These are phyloP conservation scores for Tagetes patula DNA, from an alignment of 129 eudicot species.

Conservation along the genomic window DNA sequence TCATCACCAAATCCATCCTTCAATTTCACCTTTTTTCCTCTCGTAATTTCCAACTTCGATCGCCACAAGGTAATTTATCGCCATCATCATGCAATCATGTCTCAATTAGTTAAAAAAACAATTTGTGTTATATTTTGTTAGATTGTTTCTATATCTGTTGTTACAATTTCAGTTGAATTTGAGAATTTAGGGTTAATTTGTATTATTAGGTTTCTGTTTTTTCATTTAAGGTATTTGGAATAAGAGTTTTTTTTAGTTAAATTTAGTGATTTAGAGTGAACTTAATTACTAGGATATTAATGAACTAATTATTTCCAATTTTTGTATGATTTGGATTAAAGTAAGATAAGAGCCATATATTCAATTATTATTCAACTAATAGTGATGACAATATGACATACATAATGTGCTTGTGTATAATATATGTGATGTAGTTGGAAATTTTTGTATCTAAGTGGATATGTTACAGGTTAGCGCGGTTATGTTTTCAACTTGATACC, in stretches of 20 bases:
- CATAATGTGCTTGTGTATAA: conserved; percentile 17
- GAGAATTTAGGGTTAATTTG: conserved; percentile 8
- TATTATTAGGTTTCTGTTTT: conserved; percentile 12
- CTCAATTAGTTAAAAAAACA: background rate
- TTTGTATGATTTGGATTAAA: background rate
- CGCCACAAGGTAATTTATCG: conserved; percentile 20
- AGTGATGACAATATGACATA: background rate
- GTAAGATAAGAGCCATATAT: conserved; percentile 14
- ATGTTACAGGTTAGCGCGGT: background rate
- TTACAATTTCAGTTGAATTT: conserved; percentile 14
- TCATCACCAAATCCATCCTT: conserved; percentile 13
- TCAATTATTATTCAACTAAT: background rate
- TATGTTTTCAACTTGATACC: conserved; percentile 8
- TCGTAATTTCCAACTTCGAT: conserved; percentile 12
- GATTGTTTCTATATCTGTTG: conserved; percentile 12
- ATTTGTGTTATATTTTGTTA: background rate
- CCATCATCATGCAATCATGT: conserved; percentile 15
- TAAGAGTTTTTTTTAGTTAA: conserved; percentile 16
- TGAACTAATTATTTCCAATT: conserved; percentile 11
- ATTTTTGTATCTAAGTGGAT: background rate
- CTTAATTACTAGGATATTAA: conserved; percentile 20
- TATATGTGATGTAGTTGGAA: background rate
- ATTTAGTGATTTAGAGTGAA: conserved; percentile 21
- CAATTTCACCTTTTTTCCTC: background rate
- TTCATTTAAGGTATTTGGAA: conserved; percentile 8